Evolutionary conservation across 2,329 filamentous ascomycete genomes (phyloP), one percentile per base, ranked within the genome.

Genomic region (Hymenoscyphus infarciens): DNA sequence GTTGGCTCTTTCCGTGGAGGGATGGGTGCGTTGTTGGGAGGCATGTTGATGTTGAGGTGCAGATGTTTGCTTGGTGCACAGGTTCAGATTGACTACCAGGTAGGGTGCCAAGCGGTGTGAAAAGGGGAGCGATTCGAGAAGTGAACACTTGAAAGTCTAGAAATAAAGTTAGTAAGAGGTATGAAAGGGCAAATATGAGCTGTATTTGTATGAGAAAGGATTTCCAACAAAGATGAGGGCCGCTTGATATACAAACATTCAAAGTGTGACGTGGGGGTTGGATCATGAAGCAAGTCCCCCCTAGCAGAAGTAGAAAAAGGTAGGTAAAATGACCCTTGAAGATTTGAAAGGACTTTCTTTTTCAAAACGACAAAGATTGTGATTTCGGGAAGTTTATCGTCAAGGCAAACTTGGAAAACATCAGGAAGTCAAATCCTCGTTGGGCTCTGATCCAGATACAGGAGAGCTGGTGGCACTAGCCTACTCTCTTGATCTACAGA

Each of bases 11-110:
- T 88, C 15, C 89, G 81, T 45, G 90, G 90, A 68, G 89, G 85
- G 62, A 95, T 95, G 19, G 91, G 88, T 3, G 87, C 87, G 68
- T 91, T 94, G 78, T 97, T 97, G 80, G 95, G 93, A 29, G 93
- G 90, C 93, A 98, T 97, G 25, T n/a, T 59, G 31, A 6, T 19
- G 29, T 22, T 10, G 15, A 31, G 55, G 19, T 31, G 33, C 15
- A 4, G 35, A 38, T 7, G 8, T 19, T 42, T 19, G 19, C 25
- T 19, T 13, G 16, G 10, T 27, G 29, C 13, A 19, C 25, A 25
- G 10, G 38, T 25, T 16, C 31, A 13, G 56, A 19, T 22, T 3
- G 56, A 27, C 7, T 42, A 35, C 13, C 27, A n/a, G 25, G 2
- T 13, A 39, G 16, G 33, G 19, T 52, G 45, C 45, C 45, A 57